Evolutionary conservation across 208 protist species (phyloP), one percentile per base, ranked within the genome.

Genomic region (Leishmania tropica): DNA sequence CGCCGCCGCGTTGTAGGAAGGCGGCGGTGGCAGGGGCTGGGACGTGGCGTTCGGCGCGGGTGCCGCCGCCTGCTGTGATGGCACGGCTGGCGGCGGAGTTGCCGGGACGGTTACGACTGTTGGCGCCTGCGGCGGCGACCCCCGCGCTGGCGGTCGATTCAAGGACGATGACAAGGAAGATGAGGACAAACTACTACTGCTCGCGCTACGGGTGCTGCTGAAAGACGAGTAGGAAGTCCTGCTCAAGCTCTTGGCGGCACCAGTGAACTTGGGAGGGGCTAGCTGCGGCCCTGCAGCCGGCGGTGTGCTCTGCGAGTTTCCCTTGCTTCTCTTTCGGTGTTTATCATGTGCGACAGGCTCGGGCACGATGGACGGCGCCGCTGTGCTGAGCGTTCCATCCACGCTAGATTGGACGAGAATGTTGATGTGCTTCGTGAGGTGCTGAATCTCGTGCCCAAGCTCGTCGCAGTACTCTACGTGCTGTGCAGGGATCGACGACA

Each of bases 391-490:
- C 31, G 68, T 81, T 40, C 87, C 87, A 81, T 96, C 92, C 60
- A 97, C 88, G 24, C 89, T 86, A 3, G 91, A 93, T 75, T 97
- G 95, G 31, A 96, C 85, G 81, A 96, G 75, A 78, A 97, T 94
- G 82, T 96, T 96, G 28, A 96, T 78, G 45, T 86, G 85, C 62
- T 88, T 89, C 65, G 87, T 94, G n/a, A 96, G 85, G 35, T 77
- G 67, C 76, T 94, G 87, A 45, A 96, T 89, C 31, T 91, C 87
- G 45, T 73, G 31, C 19, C 79, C 83, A 8, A 97, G 86, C 35
- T 86, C 70, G n/a, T 67, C 42, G 79, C 90, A 91, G 82, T 93
- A 96, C n/a, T 89, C 89, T 13, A 87, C 80, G 78, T 95, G 90
- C 83, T 94, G 89, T 58, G 79, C 51, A 3, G 84, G 87, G 37